Evolutionary conservation across 2,329 filamentous ascomycete species (phyloP).

Genomic region (Keithomyces neogunnii): DNA sequence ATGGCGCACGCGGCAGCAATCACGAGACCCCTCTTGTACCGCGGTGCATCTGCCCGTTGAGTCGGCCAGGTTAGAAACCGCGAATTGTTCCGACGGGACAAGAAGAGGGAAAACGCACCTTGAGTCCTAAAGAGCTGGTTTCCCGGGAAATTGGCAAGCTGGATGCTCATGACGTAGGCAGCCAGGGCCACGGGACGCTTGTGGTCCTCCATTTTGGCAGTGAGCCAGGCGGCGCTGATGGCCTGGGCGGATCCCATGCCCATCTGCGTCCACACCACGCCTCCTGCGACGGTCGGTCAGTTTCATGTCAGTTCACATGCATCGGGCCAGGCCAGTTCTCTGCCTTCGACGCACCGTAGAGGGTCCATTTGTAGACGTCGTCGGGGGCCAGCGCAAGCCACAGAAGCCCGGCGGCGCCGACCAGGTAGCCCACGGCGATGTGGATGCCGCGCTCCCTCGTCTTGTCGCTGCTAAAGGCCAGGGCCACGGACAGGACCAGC

Average conservation of each 20-base stretch:
- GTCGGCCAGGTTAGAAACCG: not conserved
- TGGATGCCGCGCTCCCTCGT: slow-evolving; percentile 19
- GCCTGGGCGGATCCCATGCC: slow-evolving; percentile 22
- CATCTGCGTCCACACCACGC: slow-evolving; percentile 23
- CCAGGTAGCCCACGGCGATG: slow-evolving; percentile 18
- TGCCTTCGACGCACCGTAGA: slow-evolving; percentile 13
- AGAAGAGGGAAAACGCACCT: slow-evolving; percentile 9
- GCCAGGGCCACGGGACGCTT: slow-evolving; percentile 20
- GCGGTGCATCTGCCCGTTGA: slow-evolving; percentile 14
- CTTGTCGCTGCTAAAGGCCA: slow-evolving; percentile 20
- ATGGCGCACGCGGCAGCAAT: slow-evolving; percentile 18
- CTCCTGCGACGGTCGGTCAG: slow-evolving; percentile 8
- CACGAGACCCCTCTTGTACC: slow-evolving; percentile 16
- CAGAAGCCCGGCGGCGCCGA: slow-evolving; percentile 16
- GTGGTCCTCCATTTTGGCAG: slow-evolving; percentile 19
- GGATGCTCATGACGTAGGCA: slow-evolving; percentile 22
- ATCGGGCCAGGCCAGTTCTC: too few species aligned
- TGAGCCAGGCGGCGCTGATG: slow-evolving; percentile 22
- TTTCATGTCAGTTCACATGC: too few species aligned
- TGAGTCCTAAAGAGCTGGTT: slow-evolving; percentile 19
- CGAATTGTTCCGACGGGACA: not conserved
- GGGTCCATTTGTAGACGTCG: slow-evolving; percentile 14
- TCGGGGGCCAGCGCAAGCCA: slow-evolving; percentile 19
- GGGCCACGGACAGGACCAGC: slow-evolving; percentile 15
- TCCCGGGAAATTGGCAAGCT: slow-evolving; percentile 21